Conservation (phyloP, 345 rosid genomes). For the Citrus mangshanensis region DNA sequence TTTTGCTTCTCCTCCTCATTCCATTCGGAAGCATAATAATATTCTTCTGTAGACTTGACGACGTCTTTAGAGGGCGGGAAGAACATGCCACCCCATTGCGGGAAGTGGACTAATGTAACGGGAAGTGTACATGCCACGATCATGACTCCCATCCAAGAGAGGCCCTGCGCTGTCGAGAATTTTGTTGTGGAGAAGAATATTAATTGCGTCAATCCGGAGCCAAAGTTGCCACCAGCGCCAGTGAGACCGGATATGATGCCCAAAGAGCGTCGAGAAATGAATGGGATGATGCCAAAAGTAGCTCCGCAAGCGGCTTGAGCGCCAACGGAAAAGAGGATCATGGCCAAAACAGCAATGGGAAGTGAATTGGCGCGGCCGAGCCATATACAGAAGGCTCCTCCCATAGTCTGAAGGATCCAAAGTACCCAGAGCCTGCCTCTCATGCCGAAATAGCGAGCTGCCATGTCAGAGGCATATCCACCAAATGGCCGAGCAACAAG, state of each 20-base stretch:
- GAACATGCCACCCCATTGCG: constrained; percentile 86
- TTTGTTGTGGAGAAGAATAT: constrained; percentile 54
- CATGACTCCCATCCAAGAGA: constrained; percentile 71
- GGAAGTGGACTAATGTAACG: constrained; percentile 61
- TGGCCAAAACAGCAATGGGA: constrained; percentile 59
- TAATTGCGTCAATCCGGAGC: constrained; percentile 73
- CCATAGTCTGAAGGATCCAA: constrained; percentile 72
- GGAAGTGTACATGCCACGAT: constrained; percentile 61
- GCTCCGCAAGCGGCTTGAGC: constrained; percentile 92
- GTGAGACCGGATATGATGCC: constrained; percentile 79
- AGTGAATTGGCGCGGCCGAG: constrained; percentile 66
- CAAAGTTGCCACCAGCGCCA: constrained; percentile 78
- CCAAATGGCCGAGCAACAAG: constrained; percentile 74
- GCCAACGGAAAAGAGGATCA: constrained; percentile 72
- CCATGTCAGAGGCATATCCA: constrained; percentile 59
- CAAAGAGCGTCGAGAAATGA: constrained; percentile 69
- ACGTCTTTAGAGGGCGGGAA: constrained; percentile 44
- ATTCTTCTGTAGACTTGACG: constrained; percentile 46
- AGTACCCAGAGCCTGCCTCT: constrained; percentile 76
- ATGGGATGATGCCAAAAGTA: constrained; percentile 71
- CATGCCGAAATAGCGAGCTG: constrained; percentile 65
- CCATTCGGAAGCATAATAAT: constrained; percentile 61
- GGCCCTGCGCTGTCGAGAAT: constrained; percentile 56
- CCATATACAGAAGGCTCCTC: constrained; percentile 74
- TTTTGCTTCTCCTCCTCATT: constrained; percentile 60